Evolutionary conservation across 1,284 basidiomycete species (phyloP).

Genomic region (Ustilago cynodontis): DNA sequence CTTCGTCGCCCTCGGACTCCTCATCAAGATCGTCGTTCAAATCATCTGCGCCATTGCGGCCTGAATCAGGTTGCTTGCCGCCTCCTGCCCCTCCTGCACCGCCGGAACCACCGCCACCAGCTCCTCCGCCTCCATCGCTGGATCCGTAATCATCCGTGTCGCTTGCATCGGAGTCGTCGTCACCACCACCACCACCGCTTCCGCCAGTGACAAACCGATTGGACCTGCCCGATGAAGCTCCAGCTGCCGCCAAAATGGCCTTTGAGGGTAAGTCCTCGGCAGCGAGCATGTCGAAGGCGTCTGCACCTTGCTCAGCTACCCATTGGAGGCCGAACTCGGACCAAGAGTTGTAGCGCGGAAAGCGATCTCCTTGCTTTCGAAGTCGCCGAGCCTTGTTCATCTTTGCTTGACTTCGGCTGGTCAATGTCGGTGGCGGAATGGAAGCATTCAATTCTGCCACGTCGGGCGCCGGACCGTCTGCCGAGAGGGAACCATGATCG

Average conservation of each 20-base stretch:
- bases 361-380: conserved; percentile 37
- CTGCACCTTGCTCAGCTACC: conserved; percentile 28
- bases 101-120: conserved; percentile 28
- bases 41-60: conserved; percentile 31
- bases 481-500: background rate
- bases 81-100: conserved; percentile 44
- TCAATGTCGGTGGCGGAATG: background rate
- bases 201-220: conserved; percentile 13
- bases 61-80: conserved; percentile 28
- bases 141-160: conserved; percentile 61
- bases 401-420: conserved; percentile 31
- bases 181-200: conserved; percentile 19
- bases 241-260: conserved; percentile 24
- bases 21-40: conserved; percentile 16
- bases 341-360: conserved; percentile 43
- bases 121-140: conserved; percentile 56
- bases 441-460: background rate
- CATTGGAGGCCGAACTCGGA: conserved; percentile 37
- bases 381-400: conserved; percentile 37
- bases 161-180: conserved; percentile 31
- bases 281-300: conserved; percentile 31
- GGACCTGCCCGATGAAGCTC: conserved; percentile 14
- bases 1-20: conserved; percentile 38
- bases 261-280: conserved; percentile 25
- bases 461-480: background rate